Evolutionary conservation across 208 protist species (phyloP).

Genomic region (Histomonas meleagridis): DNA sequence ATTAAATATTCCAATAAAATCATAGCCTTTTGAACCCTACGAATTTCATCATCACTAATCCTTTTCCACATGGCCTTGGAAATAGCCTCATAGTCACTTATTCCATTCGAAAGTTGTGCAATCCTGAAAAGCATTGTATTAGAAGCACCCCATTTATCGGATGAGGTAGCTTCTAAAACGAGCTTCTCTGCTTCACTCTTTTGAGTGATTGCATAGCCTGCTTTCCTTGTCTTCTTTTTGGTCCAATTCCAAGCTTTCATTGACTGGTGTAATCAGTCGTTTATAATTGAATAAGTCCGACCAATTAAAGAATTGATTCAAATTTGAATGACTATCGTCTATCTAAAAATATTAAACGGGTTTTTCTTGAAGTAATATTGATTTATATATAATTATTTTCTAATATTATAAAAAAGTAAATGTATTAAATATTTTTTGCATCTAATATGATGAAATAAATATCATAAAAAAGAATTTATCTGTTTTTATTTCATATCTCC

Average conservation of each 20-base stretch:
- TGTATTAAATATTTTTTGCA: too few relatives aligned
- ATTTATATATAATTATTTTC: too few relatives aligned
- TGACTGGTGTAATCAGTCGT: too few relatives aligned
- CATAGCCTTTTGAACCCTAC: not conserved
- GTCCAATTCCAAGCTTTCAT: not conserved
- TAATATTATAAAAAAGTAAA: too few relatives aligned
- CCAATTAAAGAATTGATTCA: too few relatives aligned
- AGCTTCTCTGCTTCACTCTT: not conserved
- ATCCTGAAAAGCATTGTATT: constrained; percentile 6
- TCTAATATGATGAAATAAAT: too few relatives aligned
- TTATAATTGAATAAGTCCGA: too few relatives aligned
- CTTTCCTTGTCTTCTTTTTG: not conserved
- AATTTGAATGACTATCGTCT: too few relatives aligned
- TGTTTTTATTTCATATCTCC: too few relatives aligned
- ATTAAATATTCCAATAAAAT: not conserved
- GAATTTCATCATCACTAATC: not conserved
- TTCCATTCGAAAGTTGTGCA: not conserved
- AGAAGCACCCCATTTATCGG: constrained; percentile 1
- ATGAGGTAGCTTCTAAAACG: not conserved
- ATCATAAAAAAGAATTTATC: too few relatives aligned
- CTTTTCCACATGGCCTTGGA: not conserved
- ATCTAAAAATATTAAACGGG: too few relatives aligned
- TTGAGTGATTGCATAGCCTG: not conserved
- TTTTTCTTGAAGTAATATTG: too few relatives aligned
- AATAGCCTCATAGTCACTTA: not conserved